Percentiles rank a stretch among this genome's conserved stretches.
These are phyloP conservation scores for Gentiana macrophylla DNA, from an alignment of 257 asterid genomes.

Conservation along the genomic window DNA sequence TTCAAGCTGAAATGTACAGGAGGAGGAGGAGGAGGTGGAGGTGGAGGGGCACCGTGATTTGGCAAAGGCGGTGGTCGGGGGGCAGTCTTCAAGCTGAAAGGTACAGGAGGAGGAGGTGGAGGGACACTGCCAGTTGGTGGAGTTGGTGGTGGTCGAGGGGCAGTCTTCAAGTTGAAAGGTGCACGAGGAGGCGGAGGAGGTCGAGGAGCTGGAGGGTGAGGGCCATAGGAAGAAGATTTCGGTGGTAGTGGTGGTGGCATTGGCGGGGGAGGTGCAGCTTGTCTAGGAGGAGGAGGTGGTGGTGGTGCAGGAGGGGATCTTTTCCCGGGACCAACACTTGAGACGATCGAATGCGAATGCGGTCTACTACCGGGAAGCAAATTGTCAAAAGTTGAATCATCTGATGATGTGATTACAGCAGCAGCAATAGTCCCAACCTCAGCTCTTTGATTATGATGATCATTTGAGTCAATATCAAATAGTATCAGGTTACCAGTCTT, in stretches of 20 bases:
- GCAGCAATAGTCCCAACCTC: conserved; percentile 8
- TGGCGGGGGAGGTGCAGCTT: conserved; percentile 13
- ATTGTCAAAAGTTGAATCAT: conserved; percentile 21
- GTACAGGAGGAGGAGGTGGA: too few relatives aligned
- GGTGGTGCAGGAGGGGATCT: conserved; percentile 28
- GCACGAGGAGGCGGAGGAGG: conserved; percentile 22
- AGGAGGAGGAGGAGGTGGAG: conserved; percentile 31
- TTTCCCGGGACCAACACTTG: conserved; percentile 13
- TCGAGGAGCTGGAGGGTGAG: conserved; percentile 21
- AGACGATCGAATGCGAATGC: conserved; percentile 17
- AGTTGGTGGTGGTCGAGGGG: conserved; percentile 9
- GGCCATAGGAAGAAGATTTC: conserved; percentile 7
- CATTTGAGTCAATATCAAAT: conserved; percentile 22
- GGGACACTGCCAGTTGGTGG: too few relatives aligned
- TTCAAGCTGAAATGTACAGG: conserved; percentile 13
- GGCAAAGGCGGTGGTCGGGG: too few relatives aligned
- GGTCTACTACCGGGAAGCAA: conserved; percentile 50
- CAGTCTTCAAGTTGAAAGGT: too few relatives aligned
- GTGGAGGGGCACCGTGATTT: conserved; percentile 14
- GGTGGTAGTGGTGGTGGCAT: conserved; percentile 7
- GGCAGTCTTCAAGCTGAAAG: too few relatives aligned
- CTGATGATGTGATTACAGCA: conserved; percentile 19
- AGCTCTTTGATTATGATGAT: conserved; percentile 10
- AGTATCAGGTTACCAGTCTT: conserved; percentile 18
- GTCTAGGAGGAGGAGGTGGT: conserved; percentile 24